These are phyloP conservation scores for Rhodamnia argentea DNA, from an alignment of 345 rosid genomes.

Conservation along the genomic window DNA sequence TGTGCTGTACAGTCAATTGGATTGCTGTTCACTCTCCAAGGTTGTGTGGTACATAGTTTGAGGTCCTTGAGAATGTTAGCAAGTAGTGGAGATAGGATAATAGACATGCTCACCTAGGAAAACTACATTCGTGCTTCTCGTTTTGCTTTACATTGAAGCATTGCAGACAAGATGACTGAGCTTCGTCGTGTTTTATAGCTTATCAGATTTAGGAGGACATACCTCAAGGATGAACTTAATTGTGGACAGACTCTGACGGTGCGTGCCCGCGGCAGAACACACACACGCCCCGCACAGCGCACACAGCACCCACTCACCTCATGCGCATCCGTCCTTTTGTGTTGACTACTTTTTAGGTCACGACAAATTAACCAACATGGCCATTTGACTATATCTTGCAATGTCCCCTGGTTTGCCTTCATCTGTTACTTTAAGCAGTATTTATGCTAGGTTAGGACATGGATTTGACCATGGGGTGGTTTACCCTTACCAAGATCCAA, in stretches of 20 bases:
- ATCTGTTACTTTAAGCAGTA: background rate
- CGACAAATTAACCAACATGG: background rate
- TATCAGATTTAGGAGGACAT: background rate
- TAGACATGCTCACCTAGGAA: background rate
- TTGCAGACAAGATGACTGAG: background rate
- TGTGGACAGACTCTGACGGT: background rate
- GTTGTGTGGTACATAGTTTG: background rate
- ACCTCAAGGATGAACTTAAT: background rate
- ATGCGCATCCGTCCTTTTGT: background rate
- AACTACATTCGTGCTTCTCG: background rate
- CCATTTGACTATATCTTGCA: background rate
- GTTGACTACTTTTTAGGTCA: background rate
- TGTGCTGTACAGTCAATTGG: background rate
- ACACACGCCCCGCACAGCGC: background rate
- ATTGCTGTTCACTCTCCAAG: background rate
- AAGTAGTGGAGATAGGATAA: background rate
- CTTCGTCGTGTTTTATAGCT: background rate
- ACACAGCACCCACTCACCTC: background rate
- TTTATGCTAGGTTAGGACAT: background rate
- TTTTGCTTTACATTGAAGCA: background rate
- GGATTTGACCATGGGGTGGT: background rate
- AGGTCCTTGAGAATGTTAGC: background rate
- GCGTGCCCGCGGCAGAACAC: rapidly evolving
- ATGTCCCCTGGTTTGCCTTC: background rate
- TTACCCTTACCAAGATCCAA: background rate